Evolutionary conservation across 805 yeast species (phyloP), one percentile per base, ranked within the genome.

Genomic region (Metschnikowia matae): DNA sequence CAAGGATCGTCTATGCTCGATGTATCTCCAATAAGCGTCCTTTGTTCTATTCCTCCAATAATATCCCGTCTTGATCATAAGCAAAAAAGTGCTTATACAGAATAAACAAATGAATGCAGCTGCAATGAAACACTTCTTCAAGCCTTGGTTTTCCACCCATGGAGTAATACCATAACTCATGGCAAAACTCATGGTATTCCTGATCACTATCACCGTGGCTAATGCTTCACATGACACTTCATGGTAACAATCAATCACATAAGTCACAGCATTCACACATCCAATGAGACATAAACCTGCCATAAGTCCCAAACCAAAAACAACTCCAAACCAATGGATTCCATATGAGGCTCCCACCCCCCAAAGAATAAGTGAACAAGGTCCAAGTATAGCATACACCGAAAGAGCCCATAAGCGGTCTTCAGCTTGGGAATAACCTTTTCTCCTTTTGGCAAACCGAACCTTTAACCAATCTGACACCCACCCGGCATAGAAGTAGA

Each of bases 141-240:
- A 67, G 1, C 87, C 87, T 46, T 71, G 63, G 54, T 76, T 71
- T 3, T 58, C 64, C 34, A 81, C 68, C 82, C 85, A 83, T 15
- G 82, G 79, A 2, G 83, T 81, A 51, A 81, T 73, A 26, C 83
- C 86, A 51, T 82, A 83, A 45, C 77, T 78, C 63, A 80, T 75
- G 3, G 80, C 84, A 59, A 83, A 83, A 14, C 80, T 77, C 76
- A 82, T 76, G 15, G 77, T 67, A 61, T 82, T 82, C 62, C 87
- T 73, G 49, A 82, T 75, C 23, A 82, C 57, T 38, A 83, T 75
- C 15, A 81, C 80, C 29, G 81, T 77, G 46, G 79, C 83, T 63
- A 64, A 55, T 8, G 65, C 66, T 42, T 62, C 67, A 33, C 66
- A 63, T 18, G 63, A 54, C 3, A 62, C 66, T 48, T 63, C 67